A percentile compares a stretch with the other conserved stretches of the same genome.
Conservation (phyloP, 2,329 filamentous ascomycete species). For the Aspergillus puulaauensis region DNA sequence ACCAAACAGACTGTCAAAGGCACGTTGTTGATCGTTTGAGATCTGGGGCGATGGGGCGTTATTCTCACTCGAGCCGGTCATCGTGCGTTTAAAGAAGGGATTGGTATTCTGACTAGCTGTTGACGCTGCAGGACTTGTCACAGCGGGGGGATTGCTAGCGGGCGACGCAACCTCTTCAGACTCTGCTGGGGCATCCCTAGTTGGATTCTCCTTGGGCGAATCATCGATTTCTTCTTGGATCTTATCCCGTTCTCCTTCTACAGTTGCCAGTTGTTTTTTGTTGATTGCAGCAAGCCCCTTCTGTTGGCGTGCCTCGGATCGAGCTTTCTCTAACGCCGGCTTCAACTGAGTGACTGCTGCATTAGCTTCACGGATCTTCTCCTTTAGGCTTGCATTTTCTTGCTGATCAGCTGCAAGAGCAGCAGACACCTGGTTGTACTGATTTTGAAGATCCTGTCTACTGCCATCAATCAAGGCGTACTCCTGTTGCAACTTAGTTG, state of each 20-base stretch:
- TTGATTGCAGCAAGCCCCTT: slow-evolving; percentile 97
- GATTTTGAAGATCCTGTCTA: slow-evolving; percentile 76
- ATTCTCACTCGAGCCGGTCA: slow-evolving; percentile 46
- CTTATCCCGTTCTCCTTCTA: slow-evolving; percentile 85
- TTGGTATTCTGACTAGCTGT: slow-evolving; percentile 75
- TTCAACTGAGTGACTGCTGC: slow-evolving; percentile 79
- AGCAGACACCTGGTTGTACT: slow-evolving; percentile 73
- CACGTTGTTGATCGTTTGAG: slow-evolving; percentile 57
- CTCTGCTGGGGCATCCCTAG: slow-evolving; percentile 47
- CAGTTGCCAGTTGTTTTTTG: slow-evolving; percentile 92
- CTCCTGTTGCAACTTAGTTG: slow-evolving; percentile 79
- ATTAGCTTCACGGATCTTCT: slow-evolving; percentile 81
- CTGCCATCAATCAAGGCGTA: slow-evolving; percentile 78
- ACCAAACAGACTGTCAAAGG: slow-evolving; percentile 86
- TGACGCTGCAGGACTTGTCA: slow-evolving; percentile 66
- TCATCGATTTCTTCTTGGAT: slow-evolving; percentile 74
- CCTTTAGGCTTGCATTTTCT: slow-evolving; percentile 82
- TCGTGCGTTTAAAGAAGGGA: slow-evolving; percentile 79
- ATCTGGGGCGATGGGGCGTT: slow-evolving; percentile 49
- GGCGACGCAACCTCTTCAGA: slow-evolving; percentile 44
- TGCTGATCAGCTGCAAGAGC: slow-evolving; percentile 82
- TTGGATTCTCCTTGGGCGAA: slow-evolving; percentile 58
- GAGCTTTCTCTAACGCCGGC: slow-evolving; percentile 89
- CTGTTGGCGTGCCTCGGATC: slow-evolving; percentile 87
- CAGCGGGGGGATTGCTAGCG: slow-evolving; percentile 44